Evolutionary conservation across 225 moss, liverwort and hornwort genomes (phyloP).

Genomic region (Polytrichum commune): DNA sequence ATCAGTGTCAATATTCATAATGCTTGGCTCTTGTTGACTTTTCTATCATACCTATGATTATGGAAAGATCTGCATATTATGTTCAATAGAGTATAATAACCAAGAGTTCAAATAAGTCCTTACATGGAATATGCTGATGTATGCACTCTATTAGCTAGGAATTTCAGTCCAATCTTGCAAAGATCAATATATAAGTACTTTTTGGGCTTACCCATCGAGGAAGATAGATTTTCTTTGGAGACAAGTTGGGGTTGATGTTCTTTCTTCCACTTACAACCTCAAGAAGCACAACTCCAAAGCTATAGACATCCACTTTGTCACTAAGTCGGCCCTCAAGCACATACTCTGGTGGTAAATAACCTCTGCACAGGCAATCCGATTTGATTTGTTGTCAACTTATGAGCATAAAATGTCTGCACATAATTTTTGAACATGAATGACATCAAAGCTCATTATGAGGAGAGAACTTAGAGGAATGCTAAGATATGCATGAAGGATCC

Average conservation of each 20-base stretch:
- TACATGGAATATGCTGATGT: too few species aligned
- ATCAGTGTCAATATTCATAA: too few species aligned
- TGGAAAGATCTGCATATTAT: too few species aligned
- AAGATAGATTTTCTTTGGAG: conserved; percentile 36
- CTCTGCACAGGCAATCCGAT: conserved; percentile 4
- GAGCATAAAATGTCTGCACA: background rate
- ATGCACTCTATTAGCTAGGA: too few species aligned
- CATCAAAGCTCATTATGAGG: background rate
- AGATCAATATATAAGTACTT: too few species aligned
- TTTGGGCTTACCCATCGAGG: conserved; percentile 33
- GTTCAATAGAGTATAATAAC: too few species aligned
- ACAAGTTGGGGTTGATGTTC: conserved; percentile 31
- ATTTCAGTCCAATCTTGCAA: too few species aligned
- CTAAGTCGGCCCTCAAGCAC: conserved; percentile 42
- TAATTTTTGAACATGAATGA: background rate
- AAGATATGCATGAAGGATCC: background rate
- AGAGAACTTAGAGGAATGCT: background rate
- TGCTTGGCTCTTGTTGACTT: too few species aligned
- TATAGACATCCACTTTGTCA: conserved; percentile 59
- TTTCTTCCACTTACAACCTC: conserved; percentile 44
- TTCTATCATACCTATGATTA: too few species aligned
- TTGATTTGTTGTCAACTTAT: background rate
- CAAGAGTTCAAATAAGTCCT: too few species aligned
- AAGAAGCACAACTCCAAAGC: conserved; percentile 48
- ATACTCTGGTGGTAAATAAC: conserved; percentile 53